Evolutionary conservation across 2,329 filamentous ascomycete genomes (phyloP), one percentile per base, ranked within the genome.

Genomic region (Eurotiales sp.): DNA sequence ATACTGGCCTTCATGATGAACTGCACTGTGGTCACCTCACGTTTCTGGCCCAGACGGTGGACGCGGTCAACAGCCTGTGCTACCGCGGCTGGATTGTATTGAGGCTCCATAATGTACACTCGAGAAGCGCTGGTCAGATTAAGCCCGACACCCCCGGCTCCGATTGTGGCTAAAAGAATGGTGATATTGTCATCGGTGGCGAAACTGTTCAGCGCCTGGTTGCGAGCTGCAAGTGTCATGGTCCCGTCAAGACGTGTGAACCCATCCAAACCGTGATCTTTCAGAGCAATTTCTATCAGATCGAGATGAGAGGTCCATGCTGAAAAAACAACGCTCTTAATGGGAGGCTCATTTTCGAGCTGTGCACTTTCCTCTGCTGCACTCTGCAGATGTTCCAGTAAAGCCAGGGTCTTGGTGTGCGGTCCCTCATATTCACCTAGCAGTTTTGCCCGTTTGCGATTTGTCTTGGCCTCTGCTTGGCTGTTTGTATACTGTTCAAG

Each of bases 41-140:
- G 80, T 61, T 83, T 93, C 74, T 99, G 93, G 0, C 93, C 91
- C 1, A 96, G 76, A 15, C 91, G 85, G 67, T 96, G 91, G 5
- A 99, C 89, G 25, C 93, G 88, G 66, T 97, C 93, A 7, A 97
- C 81, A 2, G 93, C 93, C 71, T 99, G 93, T 4, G 90, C 88
- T 69, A 99, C 92, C 0, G 91, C 90, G 0, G 90, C 91, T 0
- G 93, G 93, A 63, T 99, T 99, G 74, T 92, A 99, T 65, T 96
- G 91, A 4, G 93, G 93, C 67, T 99, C 93, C 92, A 99, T 97
- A 61, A 97, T 87, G 67, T 93, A 97, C 12, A 95, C 92, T 50
- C 82, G 87, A 65, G 85, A 93, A 27, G 86, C 92, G 0, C 88
- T 78, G 0, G 91, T 96, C 50, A 97, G 75, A 64, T 97, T 97